These are phyloP conservation scores for Hsuehochloa calcarea DNA, from an alignment of 176 grass and related monocot genomes.

Conservation along the genomic window DNA sequence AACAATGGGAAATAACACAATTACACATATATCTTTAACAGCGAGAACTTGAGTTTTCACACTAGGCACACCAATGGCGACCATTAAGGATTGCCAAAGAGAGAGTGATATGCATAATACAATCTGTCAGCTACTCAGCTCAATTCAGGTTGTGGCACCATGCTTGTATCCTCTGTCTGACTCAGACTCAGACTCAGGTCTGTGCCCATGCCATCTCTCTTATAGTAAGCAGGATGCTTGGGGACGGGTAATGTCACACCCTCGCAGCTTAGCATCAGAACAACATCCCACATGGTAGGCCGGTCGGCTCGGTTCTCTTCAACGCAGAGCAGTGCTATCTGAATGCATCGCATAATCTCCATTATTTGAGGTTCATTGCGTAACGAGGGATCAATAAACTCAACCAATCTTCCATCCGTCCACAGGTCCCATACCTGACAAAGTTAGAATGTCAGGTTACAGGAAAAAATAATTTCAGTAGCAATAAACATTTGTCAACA, in stretches of 20 bases:
- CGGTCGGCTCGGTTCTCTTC: not conserved
- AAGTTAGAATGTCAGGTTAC: not conserved
- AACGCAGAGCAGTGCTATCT: slow-evolving; percentile 2
- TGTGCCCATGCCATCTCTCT: no score
- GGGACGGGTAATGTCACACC: not conserved
- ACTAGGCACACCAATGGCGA: not conserved
- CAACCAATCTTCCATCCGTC: not conserved
- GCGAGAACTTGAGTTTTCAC: no score
- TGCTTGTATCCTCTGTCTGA: not conserved
- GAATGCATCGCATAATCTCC: not conserved
- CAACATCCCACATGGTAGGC: not conserved
- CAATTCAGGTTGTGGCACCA: not conserved
- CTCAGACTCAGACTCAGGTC: no score
- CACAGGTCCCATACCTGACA: slow-evolving; percentile 2
- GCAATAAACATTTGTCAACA: not conserved
- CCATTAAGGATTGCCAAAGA: not conserved
- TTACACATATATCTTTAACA: no score
- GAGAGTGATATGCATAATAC: not conserved
- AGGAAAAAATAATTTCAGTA: not conserved
- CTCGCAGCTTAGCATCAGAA: not conserved
- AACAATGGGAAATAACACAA: no score
- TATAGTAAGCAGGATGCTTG: not conserved
- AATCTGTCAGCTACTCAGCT: not conserved
- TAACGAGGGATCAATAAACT: not conserved
- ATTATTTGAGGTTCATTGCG: not conserved